A percentile compares a stretch with the other conserved stretches of the same genome.
Evolutionary conservation across 2,329 filamentous ascomycete genomes (phyloP).

Genomic region (Trichoderma hamatum): DNA sequence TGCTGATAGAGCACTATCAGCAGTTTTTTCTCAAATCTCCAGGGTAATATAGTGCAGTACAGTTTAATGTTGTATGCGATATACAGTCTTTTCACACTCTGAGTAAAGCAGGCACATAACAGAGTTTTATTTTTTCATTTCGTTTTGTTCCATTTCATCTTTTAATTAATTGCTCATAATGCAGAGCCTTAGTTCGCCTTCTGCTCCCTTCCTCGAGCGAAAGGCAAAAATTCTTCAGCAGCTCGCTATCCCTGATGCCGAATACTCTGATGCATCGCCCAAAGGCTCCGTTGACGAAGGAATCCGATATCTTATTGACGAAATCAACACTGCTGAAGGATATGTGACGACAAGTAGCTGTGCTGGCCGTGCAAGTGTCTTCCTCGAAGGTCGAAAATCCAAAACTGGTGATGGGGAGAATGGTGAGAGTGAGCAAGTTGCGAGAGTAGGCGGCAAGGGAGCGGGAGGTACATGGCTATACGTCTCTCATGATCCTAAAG

Average conservation of each 20-base stretch:
- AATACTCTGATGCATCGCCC: conserved; percentile 83
- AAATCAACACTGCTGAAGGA: conserved; percentile 74
- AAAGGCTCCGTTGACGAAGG: conserved; percentile 84
- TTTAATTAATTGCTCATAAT: background rate
- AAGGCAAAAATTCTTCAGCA: conserved; percentile 75
- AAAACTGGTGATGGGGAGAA: conserved; percentile 20
- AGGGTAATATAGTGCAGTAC: background rate
- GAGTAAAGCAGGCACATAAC: background rate
- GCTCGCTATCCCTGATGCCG: conserved; percentile 66
- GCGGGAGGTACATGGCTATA: conserved; percentile 83
- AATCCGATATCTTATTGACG: conserved; percentile 74
- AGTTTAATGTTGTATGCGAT: background rate
- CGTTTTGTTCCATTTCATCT: too few relatives aligned
- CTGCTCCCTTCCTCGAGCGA: conserved; percentile 35
- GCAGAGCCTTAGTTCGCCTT: background rate
- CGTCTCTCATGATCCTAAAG: conserved; percentile 75
- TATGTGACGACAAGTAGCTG: conserved; percentile 94
- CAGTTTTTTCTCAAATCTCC: background rate
- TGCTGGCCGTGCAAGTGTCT: conserved; percentile 83
- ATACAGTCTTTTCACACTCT: background rate
- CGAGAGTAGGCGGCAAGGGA: conserved; percentile 80
- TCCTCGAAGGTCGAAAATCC: conserved; percentile 72
- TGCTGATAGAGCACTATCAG: conserved; percentile 8
- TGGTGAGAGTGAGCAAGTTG: conserved; percentile 43
- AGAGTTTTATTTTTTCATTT: background rate